Evolutionary conservation across 495 filamentous ascomycete species (phyloP).

Genomic region (Hypoxylon trugodes): DNA sequence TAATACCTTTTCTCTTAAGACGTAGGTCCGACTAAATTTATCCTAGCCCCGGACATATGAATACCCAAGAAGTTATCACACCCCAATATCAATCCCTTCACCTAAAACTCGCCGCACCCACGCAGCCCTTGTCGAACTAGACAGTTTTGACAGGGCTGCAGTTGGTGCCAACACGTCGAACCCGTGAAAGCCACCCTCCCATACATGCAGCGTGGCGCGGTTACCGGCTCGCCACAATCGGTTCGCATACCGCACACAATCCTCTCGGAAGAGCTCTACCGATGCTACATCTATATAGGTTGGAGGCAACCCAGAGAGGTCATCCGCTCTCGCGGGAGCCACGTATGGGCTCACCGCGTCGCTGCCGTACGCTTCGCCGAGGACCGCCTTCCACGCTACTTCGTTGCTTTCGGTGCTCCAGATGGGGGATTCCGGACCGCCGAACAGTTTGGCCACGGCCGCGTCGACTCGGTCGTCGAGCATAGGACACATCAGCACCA

Average conservation of each 20-base stretch:
- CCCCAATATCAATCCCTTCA: no score
- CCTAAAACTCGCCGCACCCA: no score
- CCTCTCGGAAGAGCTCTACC: background rate
- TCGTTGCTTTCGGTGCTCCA: background rate
- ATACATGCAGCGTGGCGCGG: background rate
- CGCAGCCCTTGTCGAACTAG: no score
- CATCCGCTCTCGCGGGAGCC: background rate
- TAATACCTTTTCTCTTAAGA: no score
- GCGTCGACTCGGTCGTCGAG: background rate
- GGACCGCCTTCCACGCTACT: background rate
- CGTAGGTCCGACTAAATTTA: no score
- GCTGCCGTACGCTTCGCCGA: background rate
- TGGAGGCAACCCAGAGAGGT: background rate
- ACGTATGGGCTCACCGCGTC: background rate
- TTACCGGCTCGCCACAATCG: background rate
- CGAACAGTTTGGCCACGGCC: background rate
- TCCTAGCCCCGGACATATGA: no score
- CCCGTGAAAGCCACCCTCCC: background rate
- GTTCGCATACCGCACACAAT: background rate
- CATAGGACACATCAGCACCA: background rate
- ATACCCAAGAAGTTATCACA: no score
- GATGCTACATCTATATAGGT: background rate
- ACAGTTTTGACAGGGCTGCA: no score
- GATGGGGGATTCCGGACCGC: background rate
- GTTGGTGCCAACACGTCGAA: background rate